Evolutionary conservation across 257 asterid genomes (phyloP).

Genomic region (Przewalskia tangutica): DNA sequence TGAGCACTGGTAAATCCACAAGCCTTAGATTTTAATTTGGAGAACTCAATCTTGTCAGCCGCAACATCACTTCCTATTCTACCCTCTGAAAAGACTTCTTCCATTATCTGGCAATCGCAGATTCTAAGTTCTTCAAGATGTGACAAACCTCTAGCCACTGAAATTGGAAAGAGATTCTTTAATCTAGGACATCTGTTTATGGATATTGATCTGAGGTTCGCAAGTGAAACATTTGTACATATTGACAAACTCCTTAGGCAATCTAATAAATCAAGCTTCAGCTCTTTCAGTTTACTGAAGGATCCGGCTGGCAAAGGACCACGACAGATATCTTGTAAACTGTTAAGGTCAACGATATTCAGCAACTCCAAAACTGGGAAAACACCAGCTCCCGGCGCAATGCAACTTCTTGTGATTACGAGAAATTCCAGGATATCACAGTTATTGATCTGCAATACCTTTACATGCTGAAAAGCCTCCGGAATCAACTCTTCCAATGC

Average conservation of each 20-base stretch:
- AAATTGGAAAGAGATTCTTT: conserved; percentile 7
- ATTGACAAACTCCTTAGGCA: background rate
- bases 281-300: conserved; percentile 7
- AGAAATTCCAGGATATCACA: conserved; percentile 9
- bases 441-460: background rate
- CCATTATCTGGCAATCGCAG: conserved; percentile 10
- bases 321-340: background rate
- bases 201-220: conserved; percentile 7
- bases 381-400: background rate
- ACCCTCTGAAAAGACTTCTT: conserved; percentile 11
- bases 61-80: background rate
- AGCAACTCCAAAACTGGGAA: conserved; percentile 9
- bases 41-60: conserved; percentile 4
- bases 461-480: background rate
- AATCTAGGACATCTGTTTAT: conserved; percentile 10
- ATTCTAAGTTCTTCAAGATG: conserved; percentile 19
- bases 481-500: background rate
- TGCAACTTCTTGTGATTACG: background rate
- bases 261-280: conserved; percentile 5
- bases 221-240: background rate
- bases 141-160: conserved; percentile 13
- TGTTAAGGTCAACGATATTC: background rate
- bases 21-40: conserved; percentile 11
- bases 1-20: conserved; percentile 5
- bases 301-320: conserved; percentile 12